Conservation (phyloP, 1,139 yeast species). For the Geotrichum aggregatum region DNA sequence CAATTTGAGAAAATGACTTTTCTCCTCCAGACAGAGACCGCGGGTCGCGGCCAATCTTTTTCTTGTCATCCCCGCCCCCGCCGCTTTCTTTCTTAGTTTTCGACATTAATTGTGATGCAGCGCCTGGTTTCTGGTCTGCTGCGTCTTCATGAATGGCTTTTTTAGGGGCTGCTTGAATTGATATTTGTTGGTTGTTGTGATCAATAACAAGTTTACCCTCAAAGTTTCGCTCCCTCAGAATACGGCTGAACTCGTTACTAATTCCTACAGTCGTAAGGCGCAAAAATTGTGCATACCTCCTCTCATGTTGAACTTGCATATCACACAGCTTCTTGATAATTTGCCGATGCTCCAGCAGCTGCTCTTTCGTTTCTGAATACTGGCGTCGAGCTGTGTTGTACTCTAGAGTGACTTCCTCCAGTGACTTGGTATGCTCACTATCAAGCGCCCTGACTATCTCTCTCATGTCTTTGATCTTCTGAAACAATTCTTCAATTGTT, state of each 20-base stretch:
- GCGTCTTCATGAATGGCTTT: slow-evolving; percentile 50
- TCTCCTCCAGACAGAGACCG: slow-evolving; percentile 95
- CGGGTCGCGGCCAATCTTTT: slow-evolving; percentile 62
- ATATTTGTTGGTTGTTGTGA: slow-evolving; percentile 43
- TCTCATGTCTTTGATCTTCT: slow-evolving; percentile 9
- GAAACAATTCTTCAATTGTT: slow-evolving; percentile 1
- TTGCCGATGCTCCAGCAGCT: slow-evolving; percentile 40
- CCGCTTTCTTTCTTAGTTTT: not conserved
- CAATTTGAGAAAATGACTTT: slow-evolving; percentile 87
- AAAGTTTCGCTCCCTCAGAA: slow-evolving; percentile 55
- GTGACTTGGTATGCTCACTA: not conserved
- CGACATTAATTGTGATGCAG: no score
- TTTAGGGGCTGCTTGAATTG: slow-evolving; percentile 29
- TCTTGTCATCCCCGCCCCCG: slow-evolving; percentile 35
- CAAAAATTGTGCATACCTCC: slow-evolving; percentile 25
- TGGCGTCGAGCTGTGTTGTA: slow-evolving; percentile 1
- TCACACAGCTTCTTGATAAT: slow-evolving; percentile 32
- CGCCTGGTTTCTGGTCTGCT: not conserved
- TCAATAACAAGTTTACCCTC: slow-evolving; percentile 68
- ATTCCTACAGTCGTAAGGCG: slow-evolving; percentile 19
- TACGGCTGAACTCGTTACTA: slow-evolving; percentile 26
- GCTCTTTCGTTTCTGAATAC: slow-evolving; percentile 37
- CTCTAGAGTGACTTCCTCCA: slow-evolving; percentile 7
- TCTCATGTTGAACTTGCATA: slow-evolving; percentile 30
- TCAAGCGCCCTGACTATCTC: not conserved